phyloP scores from a whole-genome alignment of 306 rosid genomes.

The Begonia loranthoides region DNA sequence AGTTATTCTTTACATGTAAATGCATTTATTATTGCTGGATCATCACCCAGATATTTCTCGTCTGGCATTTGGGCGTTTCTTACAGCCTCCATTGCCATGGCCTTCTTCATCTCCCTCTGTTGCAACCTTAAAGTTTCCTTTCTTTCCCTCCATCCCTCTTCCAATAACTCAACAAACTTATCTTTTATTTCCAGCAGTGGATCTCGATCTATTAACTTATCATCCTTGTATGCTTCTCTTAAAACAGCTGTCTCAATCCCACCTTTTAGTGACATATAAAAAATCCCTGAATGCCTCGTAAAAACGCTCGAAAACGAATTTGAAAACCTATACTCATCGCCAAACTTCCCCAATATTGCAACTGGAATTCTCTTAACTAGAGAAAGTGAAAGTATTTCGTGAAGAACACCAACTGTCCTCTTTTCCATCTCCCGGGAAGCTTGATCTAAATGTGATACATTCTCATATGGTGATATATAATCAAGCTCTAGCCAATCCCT shows the following conservation, averaged over 20 bases:
- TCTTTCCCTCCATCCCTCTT: conserved; percentile 69
- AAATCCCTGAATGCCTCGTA: conserved; percentile 77
- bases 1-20: conserved; percentile 6
- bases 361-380: conserved; percentile 63
- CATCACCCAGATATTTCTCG: conserved; percentile 8
- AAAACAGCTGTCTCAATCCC: conserved; percentile 71
- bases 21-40: background rate
- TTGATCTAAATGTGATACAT: conserved; percentile 49
- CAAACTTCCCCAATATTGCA: conserved; percentile 64
- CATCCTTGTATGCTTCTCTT: conserved; percentile 60
- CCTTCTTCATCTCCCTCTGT: conserved; percentile 26
- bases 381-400: conserved; percentile 55
- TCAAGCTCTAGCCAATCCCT: conserved; percentile 93
- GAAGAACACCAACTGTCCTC: conserved; percentile 38
- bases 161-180: conserved; percentile 56
- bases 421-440: conserved; percentile 61
- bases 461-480: conserved; percentile 58
- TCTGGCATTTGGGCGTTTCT: conserved; percentile 11
- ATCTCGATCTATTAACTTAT: conserved; percentile 48
- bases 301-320: conserved; percentile 54
- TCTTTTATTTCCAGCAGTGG: conserved; percentile 63
- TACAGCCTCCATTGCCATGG: conserved; percentile 31
- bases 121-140: conserved; percentile 30
- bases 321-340: conserved; percentile 68
- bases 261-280: conserved; percentile 74